These are phyloP conservation scores for Melanopsichium pennsylvanicum DNA, from an alignment of 1,284 basidiomycete species.

Conservation along the genomic window DNA sequence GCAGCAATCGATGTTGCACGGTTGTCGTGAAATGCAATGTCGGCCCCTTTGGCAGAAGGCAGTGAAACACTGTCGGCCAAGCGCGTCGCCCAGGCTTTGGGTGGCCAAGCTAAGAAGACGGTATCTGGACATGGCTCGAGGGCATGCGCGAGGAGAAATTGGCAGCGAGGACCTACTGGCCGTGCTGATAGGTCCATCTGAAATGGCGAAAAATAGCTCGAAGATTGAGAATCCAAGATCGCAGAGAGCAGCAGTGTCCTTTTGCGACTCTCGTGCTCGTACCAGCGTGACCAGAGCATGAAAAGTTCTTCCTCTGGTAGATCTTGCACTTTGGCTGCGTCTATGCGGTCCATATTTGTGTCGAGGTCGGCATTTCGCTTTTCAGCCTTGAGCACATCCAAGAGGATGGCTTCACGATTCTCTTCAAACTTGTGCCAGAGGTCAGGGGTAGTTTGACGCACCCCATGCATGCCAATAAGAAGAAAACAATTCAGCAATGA, in stretches of 20 bases:
- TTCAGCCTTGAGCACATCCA: slow-evolving; percentile 23
- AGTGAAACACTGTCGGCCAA: slow-evolving; percentile 16
- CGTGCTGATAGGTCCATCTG: slow-evolving; percentile 16
- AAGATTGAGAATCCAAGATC: slow-evolving; percentile 36
- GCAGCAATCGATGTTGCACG: slow-evolving; percentile 16
- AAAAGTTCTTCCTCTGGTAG: slow-evolving; percentile 17
- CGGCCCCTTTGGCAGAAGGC: slow-evolving; percentile 17
- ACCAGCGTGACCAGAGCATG: slow-evolving; percentile 21
- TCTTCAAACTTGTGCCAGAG: slow-evolving; percentile 25
- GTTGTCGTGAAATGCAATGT: slow-evolving; percentile 14
- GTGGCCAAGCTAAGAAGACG: slow-evolving; percentile 34
- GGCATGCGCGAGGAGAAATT: slow-evolving; percentile 31
- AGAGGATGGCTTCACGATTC: slow-evolving; percentile 23
- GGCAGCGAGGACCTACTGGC: slow-evolving; percentile 25
- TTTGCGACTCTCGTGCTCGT: slow-evolving; percentile 36
- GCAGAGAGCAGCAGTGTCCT: slow-evolving; percentile 23
- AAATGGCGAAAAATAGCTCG: slow-evolving; percentile 29
- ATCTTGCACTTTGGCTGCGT: not conserved
- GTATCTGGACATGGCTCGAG: slow-evolving; percentile 37
- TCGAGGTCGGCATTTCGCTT: slow-evolving; percentile 5
- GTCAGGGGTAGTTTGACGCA: slow-evolving; percentile 23
- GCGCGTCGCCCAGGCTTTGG: slow-evolving; percentile 18
- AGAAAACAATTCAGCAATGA: slow-evolving; percentile 32
- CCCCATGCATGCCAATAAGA: slow-evolving; percentile 16
- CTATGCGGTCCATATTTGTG: slow-evolving; percentile 17